These are phyloP conservation scores for Puccinia triticina DNA, from an alignment of 1,284 basidiomycete species.

Conservation along the genomic window DNA sequence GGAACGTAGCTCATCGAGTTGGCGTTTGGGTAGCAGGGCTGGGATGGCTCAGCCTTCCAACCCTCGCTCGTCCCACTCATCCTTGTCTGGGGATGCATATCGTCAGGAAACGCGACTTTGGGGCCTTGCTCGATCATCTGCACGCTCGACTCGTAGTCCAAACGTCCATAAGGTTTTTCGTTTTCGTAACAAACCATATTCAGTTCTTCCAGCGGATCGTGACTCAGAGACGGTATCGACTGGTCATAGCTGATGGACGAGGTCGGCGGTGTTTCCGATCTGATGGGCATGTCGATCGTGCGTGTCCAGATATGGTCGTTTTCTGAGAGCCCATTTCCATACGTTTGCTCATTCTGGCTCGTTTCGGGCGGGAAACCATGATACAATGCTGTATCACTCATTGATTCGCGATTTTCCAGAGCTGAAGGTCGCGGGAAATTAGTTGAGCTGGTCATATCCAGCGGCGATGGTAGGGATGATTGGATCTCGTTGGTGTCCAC, in stretches of 20 bases:
- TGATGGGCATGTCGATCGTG: neutral
- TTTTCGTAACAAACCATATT: neutral
- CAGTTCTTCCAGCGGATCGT: conserved; percentile 12
- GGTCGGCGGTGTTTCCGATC: neutral
- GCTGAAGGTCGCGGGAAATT: neutral
- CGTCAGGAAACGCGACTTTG: neutral
- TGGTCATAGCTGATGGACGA: neutral
- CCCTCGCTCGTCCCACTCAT: neutral
- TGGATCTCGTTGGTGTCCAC: conserved; percentile 3
- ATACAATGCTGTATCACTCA: neutral
- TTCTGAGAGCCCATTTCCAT: neutral
- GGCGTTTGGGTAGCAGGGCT: neutral
- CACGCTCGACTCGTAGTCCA: conserved; percentile 14
- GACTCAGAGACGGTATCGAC: neutral
- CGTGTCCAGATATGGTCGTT: neutral
- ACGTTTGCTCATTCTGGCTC: neutral
- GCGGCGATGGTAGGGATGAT: neutral
- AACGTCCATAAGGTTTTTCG: neutral
- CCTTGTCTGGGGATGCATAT: neutral
- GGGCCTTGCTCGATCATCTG: conserved; percentile 9
- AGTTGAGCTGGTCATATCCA: neutral
- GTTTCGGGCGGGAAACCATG: neutral
- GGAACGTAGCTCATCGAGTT: conserved; percentile 1
- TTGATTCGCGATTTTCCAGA: neutral
- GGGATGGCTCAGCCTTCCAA: neutral